These are phyloP conservation scores for Penstemon barbatus DNA, from an alignment of 257 asterid genomes.

Conservation along the genomic window DNA sequence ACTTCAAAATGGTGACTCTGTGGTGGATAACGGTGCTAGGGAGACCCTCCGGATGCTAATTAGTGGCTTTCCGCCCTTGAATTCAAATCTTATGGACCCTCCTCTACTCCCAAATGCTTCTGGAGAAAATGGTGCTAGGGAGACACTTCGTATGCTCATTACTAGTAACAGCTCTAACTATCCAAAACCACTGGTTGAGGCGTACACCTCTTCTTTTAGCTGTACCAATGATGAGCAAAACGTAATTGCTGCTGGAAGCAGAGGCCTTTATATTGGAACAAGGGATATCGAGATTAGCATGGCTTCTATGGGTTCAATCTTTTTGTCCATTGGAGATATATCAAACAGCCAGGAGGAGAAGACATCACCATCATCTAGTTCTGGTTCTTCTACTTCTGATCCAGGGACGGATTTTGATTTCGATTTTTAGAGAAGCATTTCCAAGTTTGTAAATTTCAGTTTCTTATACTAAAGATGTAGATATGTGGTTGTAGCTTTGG, in stretches of 20 bases:
- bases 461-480: conserved; percentile 36
- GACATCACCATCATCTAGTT: conserved; percentile 24
- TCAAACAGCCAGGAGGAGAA: conserved; percentile 35
- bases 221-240: conserved; percentile 41
- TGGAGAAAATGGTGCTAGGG: conserved; percentile 82
- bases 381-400: conserved; percentile 34
- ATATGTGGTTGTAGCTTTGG: conserved; percentile 28
- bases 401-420: conserved; percentile 28
- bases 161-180: conserved; percentile 55
- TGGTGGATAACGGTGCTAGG: conserved; percentile 77
- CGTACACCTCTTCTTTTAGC: conserved; percentile 51
- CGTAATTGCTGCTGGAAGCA: conserved; percentile 55
- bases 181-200: conserved; percentile 53
- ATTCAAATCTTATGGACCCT: conserved; percentile 53
- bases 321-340: conserved; percentile 34
- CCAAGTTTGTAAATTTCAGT: conserved; percentile 29
- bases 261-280: conserved; percentile 69
- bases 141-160: conserved; percentile 86
- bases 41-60: conserved; percentile 92
- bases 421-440: conserved; percentile 1
- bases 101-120: conserved; percentile 44
- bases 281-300: conserved; percentile 46
- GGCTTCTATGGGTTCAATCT: conserved; percentile 43
- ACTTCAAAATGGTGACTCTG: conserved; percentile 53
- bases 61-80: conserved; percentile 47